phyloP scores from a whole-genome alignment of 306 rosid species.

The Pterocarpus macrocarpus region DNA sequence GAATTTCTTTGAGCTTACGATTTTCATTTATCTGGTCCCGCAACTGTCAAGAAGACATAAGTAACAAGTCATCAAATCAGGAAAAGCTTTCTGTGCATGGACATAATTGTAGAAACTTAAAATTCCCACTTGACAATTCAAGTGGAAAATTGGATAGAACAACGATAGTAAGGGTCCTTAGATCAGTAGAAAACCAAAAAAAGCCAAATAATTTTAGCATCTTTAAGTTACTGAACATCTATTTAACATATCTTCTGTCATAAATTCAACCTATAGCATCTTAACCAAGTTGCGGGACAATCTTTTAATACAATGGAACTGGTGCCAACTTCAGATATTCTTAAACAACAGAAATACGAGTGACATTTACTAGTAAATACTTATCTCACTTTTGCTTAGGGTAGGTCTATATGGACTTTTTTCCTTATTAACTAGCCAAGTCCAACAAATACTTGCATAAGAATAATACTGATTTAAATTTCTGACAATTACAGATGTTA shows the following conservation, averaged over 20 bases:
- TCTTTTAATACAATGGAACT: background rate
- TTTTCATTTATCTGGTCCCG: slow-evolving; percentile 65
- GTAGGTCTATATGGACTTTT: background rate
- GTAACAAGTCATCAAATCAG: slow-evolving; percentile 28
- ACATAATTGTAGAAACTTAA: slow-evolving; percentile 16
- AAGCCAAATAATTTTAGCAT: background rate
- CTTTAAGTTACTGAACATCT: background rate
- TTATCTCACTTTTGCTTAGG: background rate
- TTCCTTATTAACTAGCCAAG: background rate
- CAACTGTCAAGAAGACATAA: slow-evolving; percentile 57
- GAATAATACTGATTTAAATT: background rate
- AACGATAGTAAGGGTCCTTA: background rate
- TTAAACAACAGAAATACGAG: background rate
- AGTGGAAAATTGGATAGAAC: slow-evolving; percentile 18
- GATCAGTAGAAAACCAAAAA: too few relatives aligned
- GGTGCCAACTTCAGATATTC: slow-evolving; percentile 15
- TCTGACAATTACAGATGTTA: background rate
- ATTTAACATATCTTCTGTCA: background rate
- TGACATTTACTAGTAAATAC: background rate
- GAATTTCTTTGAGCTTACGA: slow-evolving; percentile 65
- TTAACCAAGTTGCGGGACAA: background rate
- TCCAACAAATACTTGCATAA: background rate
- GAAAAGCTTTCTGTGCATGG: background rate
- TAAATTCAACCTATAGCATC: background rate
- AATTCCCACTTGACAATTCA: background rate